Percentiles rank a stretch among this genome's conserved stretches.
Evolutionary conservation across 2,329 filamentous ascomycete species (phyloP).

Genomic region (Fusarium chuoi): DNA sequence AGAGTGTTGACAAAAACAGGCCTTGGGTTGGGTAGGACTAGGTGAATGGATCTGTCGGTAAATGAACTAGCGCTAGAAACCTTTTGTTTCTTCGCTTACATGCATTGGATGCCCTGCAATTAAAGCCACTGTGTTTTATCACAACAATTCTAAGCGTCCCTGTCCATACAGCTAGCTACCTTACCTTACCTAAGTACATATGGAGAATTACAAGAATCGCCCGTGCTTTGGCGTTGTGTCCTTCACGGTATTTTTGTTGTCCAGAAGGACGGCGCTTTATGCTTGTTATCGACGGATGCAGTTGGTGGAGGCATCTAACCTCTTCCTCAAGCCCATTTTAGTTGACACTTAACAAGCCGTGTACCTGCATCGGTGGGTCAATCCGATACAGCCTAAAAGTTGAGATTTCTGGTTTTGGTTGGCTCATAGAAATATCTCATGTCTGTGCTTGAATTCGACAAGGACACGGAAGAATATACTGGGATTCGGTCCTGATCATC

Average conservation of each 20-base stretch:
- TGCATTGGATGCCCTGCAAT: conserved; percentile 25
- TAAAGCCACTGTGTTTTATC: conserved; percentile 4
- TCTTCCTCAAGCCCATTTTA: conserved; percentile 12
- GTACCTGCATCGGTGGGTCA: conserved; percentile 39
- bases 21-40: background rate
- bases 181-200: background rate
- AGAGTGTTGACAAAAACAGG: background rate
- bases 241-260: background rate
- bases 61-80: conserved; percentile 12
- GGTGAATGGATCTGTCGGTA: conserved; percentile 10
- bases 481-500: background rate
- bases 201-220: background rate
- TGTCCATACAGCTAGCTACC: background rate
- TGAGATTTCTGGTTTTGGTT: background rate
- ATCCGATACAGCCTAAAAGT: conserved; percentile 19
- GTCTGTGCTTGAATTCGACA: background rate
- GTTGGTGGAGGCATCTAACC: conserved; percentile 11
- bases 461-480: background rate
- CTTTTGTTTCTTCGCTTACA: conserved; percentile 32
- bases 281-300: background rate
- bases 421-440: background rate
- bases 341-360: conserved; percentile 21
- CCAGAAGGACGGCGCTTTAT: conserved; percentile 1
- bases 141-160: background rate
- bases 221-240: background rate